A percentile compares a stretch with the other conserved stretches of the same genome.
Evolutionary conservation across 108 stramenopile species (phyloP).

Genomic region (Fragilaria radians): DNA sequence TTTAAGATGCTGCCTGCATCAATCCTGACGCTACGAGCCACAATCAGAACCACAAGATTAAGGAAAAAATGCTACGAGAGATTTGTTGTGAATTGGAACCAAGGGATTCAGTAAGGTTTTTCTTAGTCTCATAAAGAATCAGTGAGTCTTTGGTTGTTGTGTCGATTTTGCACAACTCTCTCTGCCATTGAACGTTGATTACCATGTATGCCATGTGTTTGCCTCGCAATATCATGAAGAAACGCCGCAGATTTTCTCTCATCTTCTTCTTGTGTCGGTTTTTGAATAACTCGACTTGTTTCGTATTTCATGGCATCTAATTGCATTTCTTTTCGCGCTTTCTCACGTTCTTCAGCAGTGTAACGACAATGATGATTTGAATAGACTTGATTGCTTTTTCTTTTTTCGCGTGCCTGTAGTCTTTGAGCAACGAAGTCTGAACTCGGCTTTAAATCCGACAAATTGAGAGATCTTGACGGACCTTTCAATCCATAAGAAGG

Average conservation of each 20-base stretch:
- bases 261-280: background rate
- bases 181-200: slow-evolving; percentile 11
- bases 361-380: slow-evolving; percentile 10
- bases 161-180: slow-evolving; percentile 36
- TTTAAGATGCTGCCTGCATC: too few species aligned
- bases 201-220: slow-evolving; percentile 12
- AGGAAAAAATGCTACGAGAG: too few species aligned
- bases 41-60: too few species aligned
- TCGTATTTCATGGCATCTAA: slow-evolving; percentile 22
- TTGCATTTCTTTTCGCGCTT: slow-evolving; percentile 42
- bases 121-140: slow-evolving; percentile 28
- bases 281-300: background rate
- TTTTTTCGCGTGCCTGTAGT: slow-evolving; percentile 35
- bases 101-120: too few species aligned
- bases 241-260: slow-evolving; percentile 6
- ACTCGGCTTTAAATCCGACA: slow-evolving; percentile 50
- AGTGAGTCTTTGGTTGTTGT: slow-evolving; percentile 30
- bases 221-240: slow-evolving; percentile 3
- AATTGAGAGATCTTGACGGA: background rate
- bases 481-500: slow-evolving; percentile 23
- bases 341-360: slow-evolving; percentile 28
- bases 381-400: slow-evolving; percentile 16
- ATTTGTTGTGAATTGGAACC: too few species aligned
- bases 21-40: too few species aligned
- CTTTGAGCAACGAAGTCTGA: slow-evolving; percentile 41